Base-by-base conservation (phyloP, 139 green algal species). In the Eudorina sp. region DNA sequence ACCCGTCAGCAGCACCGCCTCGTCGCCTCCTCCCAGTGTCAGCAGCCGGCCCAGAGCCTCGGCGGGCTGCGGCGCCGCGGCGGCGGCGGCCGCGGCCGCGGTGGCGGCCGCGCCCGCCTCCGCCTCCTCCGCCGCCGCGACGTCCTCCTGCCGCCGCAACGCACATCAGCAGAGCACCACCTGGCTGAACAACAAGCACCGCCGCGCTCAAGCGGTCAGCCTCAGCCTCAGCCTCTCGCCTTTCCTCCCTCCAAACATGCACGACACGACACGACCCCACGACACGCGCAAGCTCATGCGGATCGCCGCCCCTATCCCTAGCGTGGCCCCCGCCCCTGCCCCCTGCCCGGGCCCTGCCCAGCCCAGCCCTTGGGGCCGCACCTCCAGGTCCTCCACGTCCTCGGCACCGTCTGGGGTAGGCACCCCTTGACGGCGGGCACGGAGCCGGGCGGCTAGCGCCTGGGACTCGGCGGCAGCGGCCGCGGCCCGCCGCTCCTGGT, bases 1-100 rank as follows among this genome's bases (percentile, higher is more conserved):
- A 86, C 89, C 90, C 53, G 90, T 93, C 25, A 93, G 81, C 53
- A 93, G 85, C 74, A 93, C 41, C 0, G 64, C 81, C 2, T 89
- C 86, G 1, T 93, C 90, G 14, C 90, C 90, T 5, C 90, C 90
- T 0, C 85, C 90, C 45, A 91, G 36, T 8, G 81, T 93, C 38
- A 93, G 86, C 86, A 91, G 70, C 64, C 40, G n/a, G 8, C 90
- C 90, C 46, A 93, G 74, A 0, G 85, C 74, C 23, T 68, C 53
- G 0, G 45, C 34, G 34, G 53, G 58, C 5, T 38, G 64, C 19
- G 43, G 1, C 25, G 70, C 55, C 31, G 41, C 1, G 9, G 53
- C 53, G 7, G 41, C 21, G 23, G 83, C 66, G 25, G 21, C 31
- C 3, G 48, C 36, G 51, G n/a, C 76, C 38, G 48, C 45, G 14